A percentile compares a stretch with the other conserved stretches of the same genome.
Evolutionary conservation across 2,329 filamentous ascomycete genomes (phyloP).

Genomic region (Apiospora saccharicola): DNA sequence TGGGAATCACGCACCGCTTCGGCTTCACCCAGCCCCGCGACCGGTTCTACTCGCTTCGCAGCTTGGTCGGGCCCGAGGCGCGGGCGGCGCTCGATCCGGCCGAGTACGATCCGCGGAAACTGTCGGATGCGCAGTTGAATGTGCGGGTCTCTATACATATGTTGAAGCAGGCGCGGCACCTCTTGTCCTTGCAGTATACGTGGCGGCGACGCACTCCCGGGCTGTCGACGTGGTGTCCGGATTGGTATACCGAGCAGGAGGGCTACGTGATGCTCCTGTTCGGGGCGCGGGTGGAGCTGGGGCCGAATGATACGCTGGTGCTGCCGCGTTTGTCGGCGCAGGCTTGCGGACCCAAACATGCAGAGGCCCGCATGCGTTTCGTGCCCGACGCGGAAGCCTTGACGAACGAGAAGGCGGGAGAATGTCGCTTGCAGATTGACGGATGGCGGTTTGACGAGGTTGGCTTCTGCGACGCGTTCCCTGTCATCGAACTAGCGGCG

Average conservation of each 20-base stretch:
- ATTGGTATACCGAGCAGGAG: not conserved
- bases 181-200: not conserved
- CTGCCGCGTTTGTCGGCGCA: not conserved
- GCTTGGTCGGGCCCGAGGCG: not conserved
- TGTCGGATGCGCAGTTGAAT: constrained; percentile 3
- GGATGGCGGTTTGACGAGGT: not conserved
- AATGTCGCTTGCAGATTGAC: not conserved
- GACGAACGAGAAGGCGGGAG: not conserved
- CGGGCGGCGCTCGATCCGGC: not conserved
- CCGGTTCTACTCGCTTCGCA: constrained; percentile 6
- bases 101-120: not conserved
- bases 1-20: not conserved
- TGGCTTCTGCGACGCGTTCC: not conserved
- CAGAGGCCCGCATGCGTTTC: not conserved
- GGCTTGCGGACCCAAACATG: not conserved
- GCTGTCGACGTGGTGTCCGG: not conserved
- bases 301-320: not conserved
- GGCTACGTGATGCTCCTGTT: not conserved
- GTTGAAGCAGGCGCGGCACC: not conserved
- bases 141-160: not conserved
- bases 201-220: not conserved
- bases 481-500: not conserved
- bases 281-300: not conserved
- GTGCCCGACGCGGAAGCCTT: not conserved
- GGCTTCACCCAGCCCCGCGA: not conserved